These are phyloP conservation scores for Suillus fuscotomentosus DNA, from an alignment of 768 basidiomycete species.

Conservation along the genomic window DNA sequence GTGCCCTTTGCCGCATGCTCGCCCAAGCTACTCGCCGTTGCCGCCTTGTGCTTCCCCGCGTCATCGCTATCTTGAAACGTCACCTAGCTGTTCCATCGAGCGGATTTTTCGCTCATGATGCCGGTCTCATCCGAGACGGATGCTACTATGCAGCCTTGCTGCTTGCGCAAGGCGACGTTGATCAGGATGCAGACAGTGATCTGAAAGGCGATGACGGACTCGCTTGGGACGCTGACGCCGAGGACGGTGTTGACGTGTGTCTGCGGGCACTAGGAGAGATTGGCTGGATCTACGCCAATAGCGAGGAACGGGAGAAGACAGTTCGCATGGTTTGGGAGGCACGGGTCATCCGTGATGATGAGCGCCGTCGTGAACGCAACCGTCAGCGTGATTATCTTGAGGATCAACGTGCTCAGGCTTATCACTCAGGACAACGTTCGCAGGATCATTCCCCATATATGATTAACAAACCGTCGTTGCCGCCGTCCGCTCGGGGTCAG, in stretches of 20 bases:
- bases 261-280: conserved; percentile 76
- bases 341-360: conserved; percentile 32
- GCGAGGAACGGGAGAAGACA: conserved; percentile 67
- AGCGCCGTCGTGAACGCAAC: conserved; percentile 23
- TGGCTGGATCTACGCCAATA: conserved; percentile 78
- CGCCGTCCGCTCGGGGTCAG: conserved; percentile 7
- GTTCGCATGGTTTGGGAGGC: conserved; percentile 49
- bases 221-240: conserved; percentile 28
- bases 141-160: conserved; percentile 85
- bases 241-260: conserved; percentile 46
- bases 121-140: conserved; percentile 83
- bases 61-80: conserved; percentile 50
- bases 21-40: conserved; percentile 48
- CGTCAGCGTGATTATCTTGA: conserved; percentile 10
- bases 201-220: conserved; percentile 14
- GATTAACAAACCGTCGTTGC: conserved; percentile 18
- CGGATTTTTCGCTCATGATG: conserved; percentile 80
- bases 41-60: conserved; percentile 45
- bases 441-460: conserved; percentile 28
- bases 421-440: conserved; percentile 24
- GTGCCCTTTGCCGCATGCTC: conserved; percentile 48
- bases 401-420: conserved; percentile 17
- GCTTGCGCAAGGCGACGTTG: conserved; percentile 55
- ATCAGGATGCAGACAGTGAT: conserved; percentile 46
- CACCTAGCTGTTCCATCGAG: conserved; percentile 41